phyloP scores from a whole-genome alignment of 768 basidiomycete genomes.

The Russula sp. region DNA sequence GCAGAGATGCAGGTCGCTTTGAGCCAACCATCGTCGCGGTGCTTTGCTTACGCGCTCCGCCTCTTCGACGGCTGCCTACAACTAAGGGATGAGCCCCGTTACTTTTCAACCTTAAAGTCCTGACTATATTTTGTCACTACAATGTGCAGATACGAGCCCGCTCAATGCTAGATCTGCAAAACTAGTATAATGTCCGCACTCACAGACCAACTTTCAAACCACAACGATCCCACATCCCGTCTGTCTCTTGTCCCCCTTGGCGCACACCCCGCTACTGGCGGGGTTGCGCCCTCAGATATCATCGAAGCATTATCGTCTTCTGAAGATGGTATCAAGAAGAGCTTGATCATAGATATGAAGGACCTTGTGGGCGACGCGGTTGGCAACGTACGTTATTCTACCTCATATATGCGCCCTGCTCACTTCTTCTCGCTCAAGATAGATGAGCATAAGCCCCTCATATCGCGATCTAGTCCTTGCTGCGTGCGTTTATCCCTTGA shows the following conservation, averaged over 20 bases:
- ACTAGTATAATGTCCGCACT: constrained; percentile 7
- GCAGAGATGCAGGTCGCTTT: constrained; percentile 15
- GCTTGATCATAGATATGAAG: constrained; percentile 76
- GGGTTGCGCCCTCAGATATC: neutral
- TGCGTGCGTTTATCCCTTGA: constrained; percentile 51
- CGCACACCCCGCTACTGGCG: neutral
- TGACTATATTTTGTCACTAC: neutral
- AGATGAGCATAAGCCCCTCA: constrained; percentile 92
- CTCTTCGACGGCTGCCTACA: neutral
- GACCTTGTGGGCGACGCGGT: constrained; percentile 76
- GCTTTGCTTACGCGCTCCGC: neutral
- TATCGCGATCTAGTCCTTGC: constrained; percentile 88
- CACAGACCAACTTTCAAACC: constrained; percentile 1
- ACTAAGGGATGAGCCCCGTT: neutral
- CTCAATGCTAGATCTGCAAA: neutral
- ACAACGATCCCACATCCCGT: constrained; percentile 3
- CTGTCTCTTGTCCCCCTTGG: constrained; percentile 1
- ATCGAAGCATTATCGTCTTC: constrained; percentile 33
- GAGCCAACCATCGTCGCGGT: constrained; percentile 6
- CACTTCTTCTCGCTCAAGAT: constrained; percentile 1
- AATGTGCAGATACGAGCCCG: neutral
- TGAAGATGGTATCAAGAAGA: constrained; percentile 59
- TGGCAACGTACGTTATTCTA: constrained; percentile 65
- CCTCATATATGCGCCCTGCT: constrained; percentile 34
- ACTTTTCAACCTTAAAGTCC: neutral